Evolutionary conservation across 179 eudicot genomes (phyloP).

Genomic region (Drosera spatulata): DNA sequence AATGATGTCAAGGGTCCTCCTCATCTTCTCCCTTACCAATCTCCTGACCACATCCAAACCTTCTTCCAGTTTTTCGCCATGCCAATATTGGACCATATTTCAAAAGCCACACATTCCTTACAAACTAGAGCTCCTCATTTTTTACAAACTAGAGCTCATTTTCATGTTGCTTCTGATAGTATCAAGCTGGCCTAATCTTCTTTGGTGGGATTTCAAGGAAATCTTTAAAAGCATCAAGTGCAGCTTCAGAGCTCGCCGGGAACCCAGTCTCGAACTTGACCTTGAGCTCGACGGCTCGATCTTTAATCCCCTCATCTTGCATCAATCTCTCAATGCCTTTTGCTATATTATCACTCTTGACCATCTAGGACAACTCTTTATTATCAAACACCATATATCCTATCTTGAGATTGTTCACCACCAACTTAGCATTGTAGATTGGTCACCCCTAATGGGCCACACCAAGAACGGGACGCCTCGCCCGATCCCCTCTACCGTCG

Average conservation of each 20-base stretch:
- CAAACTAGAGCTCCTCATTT: no score
- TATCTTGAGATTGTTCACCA: slow-evolving; percentile 24
- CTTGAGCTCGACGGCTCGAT: slow-evolving; percentile 12
- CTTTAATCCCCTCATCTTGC: slow-evolving; percentile 27
- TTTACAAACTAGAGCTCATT: no score
- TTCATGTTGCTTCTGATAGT: no score
- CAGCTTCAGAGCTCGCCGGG: slow-evolving; percentile 35
- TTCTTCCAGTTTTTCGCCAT: no score
- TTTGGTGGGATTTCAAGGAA: neutral
- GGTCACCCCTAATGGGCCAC: slow-evolving; percentile 59
- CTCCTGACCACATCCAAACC: no score
- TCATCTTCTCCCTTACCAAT: no score
- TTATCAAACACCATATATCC: slow-evolving; percentile 23
- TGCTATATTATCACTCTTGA: slow-evolving; percentile 30
- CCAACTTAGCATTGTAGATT: slow-evolving; percentile 33
- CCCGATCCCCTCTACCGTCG: slow-evolving; percentile 31
- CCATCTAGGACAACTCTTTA: slow-evolving; percentile 7
- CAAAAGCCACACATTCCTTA: no score
- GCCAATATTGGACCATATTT: no score
- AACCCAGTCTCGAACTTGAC: slow-evolving; percentile 22
- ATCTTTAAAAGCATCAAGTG: slow-evolving; percentile 28
- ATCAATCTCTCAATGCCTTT: slow-evolving; percentile 32
- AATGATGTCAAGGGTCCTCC: no score
- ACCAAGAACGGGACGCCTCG: slow-evolving; percentile 36
- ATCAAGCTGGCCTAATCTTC: no score